Base-by-base conservation (phyloP, 768 basidiomycete species). In the Calocybe gangraenosa region DNA sequence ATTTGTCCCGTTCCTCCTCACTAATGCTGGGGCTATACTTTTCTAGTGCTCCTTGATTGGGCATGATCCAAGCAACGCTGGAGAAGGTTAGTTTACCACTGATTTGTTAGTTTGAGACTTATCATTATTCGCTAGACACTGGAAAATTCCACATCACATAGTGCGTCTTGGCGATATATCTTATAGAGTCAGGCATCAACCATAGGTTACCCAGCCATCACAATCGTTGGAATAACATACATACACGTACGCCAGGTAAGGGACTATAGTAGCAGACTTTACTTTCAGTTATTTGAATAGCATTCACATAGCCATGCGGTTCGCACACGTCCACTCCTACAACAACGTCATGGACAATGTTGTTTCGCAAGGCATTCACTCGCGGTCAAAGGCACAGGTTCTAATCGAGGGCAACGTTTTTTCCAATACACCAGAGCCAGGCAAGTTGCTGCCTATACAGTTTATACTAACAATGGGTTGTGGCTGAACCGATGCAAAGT, bases 141-240 rank as follows among this genome's bases (percentile, higher is more conserved):
- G 56, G 54, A 23, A 52, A 58, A 42, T 58, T 58, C 46, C 56
- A 55, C 35, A 43, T 58, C 37, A 58, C 56, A 7, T 58, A 58
- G 53, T 54, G 17, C 17, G 34, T 7, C 37, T 17, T 25, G 7
- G 8, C 21, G 32, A 46, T 34, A 31, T n/a, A 40, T 9, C 10
- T 17, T 17, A 10, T 25, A 6, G 13, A 15, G 34, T 17, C 13
- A 22, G 17, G 11, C 7, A 31, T 10, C 36, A 5, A 18, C 23
- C 19, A 9, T 28, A 6, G 23, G 21, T 8, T 37, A 2, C 32
- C 25, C 30, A 57, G 56, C 34, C 56, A 57, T 32, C 56, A 57
- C 41, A 58, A 58, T 22, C 51, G 48, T 31, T 58, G 53, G 53
- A 53, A 49, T 19, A 58, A 58, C 38, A 48, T 58, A 22, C 56